Evolutionary conservation across 2,329 filamentous ascomycete genomes (phyloP).

Genomic region (Fusarium stilboides): DNA sequence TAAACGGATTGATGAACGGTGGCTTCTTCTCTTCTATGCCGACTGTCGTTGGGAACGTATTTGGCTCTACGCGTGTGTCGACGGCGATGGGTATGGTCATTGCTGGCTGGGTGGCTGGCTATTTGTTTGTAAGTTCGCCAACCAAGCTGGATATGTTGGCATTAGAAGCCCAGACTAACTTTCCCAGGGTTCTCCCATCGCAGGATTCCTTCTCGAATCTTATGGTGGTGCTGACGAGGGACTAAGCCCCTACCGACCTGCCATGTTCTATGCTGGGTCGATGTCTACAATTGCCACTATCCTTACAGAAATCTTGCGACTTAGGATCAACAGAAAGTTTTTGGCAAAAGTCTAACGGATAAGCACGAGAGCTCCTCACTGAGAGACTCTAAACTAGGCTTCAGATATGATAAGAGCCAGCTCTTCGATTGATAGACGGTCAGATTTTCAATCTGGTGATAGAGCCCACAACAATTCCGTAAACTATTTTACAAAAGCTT

Average conservation of each 20-base stretch:
- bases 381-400: too few species aligned
- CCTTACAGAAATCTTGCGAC: slow-evolving; percentile 8
- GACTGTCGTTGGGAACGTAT: slow-evolving; percentile 72
- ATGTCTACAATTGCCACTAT: slow-evolving; percentile 29
- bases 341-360: slow-evolving; percentile 15
- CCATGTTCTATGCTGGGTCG: slow-evolving; percentile 73
- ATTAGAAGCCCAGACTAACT: neutral
- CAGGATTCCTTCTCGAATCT: slow-evolving; percentile 70
- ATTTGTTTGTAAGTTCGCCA: slow-evolving; percentile 66
- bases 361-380: too few species aligned
- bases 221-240: slow-evolving; percentile 66
- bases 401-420: too few species aligned
- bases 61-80: slow-evolving; percentile 68
- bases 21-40: slow-evolving; percentile 76
- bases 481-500: too few species aligned
- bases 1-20: slow-evolving; percentile 74
- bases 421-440: too few species aligned
- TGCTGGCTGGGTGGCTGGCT: slow-evolving; percentile 73
- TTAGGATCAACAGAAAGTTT: slow-evolving; percentile 27
- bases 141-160: rapidly evolving
- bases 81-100: slow-evolving; percentile 75
- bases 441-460: neutral
- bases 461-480: too few species aligned
- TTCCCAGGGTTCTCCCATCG: slow-evolving; percentile 69
- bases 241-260: slow-evolving; percentile 69